Base-by-base conservation (phyloP, 352 stramenopile species). In the Phytophthora ramorum region DNA sequence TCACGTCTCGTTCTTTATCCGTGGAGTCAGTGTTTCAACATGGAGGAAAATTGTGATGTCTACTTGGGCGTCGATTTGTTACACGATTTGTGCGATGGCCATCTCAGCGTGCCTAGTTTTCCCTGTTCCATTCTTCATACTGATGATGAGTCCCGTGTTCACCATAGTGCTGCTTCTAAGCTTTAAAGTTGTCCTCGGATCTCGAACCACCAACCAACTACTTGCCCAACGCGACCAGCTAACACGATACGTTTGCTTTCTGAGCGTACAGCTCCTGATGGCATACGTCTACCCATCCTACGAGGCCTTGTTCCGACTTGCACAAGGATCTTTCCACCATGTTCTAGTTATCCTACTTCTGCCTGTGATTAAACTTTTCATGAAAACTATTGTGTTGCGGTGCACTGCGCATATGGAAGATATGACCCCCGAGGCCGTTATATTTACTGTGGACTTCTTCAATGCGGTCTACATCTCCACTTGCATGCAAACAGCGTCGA, bases 361-460 rank as follows among this genome's bases (percentile, higher is more conserved):
- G 0, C 50, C 59, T 3, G 14, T 67, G 20, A 34, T 67, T 4
- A 62, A 62, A 26, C 4, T 50, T 3, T 13, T 20, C 4, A 24
- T 66, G 10, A 67, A 62, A 16, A 35, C 60, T 32, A 43, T 67
- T 17, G 43, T 56, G 34, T 30, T 61, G 28, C 34, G 54, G 4
- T 61, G 47, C 14, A 43, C 40, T 2, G 7, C 26, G 0, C 45
- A 66, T 30, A 12, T 70, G 14, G 66, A 70, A 30, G 66, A 71
- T 12, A 46, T 62, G 13, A 61, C 53, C 20, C 66, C 66, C 0
- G 47, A 50, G n/a, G 28, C 51, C 28, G 66, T 66, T 10, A 66
- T 74, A 19, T 70, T 74, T 10, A 66, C 59, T 0, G 53, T 70
- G 17, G 60, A 63, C 22, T 40, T 71, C 22, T 71, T 74, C 38